A percentile compares a stretch with the other conserved stretches of the same genome.
Conservation (phyloP, 371 early-diverging fungal species). For the Haplosporangium sp. region DNA sequence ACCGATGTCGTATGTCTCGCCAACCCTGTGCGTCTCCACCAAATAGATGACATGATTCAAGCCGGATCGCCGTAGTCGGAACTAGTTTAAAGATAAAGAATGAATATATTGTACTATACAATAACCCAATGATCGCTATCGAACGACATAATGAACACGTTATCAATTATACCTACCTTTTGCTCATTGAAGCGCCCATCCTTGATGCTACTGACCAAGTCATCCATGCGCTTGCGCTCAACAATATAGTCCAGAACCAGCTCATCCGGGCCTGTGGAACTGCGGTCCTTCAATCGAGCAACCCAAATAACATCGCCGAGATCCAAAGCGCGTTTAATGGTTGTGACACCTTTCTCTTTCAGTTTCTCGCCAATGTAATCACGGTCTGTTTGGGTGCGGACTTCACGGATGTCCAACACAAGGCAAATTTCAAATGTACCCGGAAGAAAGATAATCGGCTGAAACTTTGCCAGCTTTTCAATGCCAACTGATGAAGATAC, state of each 20-base stretch:
- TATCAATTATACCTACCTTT: conserved; percentile 66
- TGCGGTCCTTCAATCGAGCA: conserved; percentile 64
- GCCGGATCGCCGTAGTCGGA: conserved; percentile 77
- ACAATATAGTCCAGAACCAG: conserved; percentile 86
- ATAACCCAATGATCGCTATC: neutral
- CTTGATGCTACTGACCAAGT: conserved; percentile 90
- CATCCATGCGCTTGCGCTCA: conserved; percentile 96
- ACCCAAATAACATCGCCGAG: conserved; percentile 94
- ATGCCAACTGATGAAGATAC: neutral
- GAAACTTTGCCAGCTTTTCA: conserved; percentile 20
- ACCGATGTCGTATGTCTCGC: conserved; percentile 64
- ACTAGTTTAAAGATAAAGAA: conserved; percentile 49
- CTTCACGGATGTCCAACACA: conserved; percentile 88
- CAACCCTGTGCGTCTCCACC: conserved; percentile 78
- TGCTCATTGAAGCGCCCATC: conserved; percentile 97
- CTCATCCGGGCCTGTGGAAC: conserved; percentile 62
- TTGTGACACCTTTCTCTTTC: conserved; percentile 62
- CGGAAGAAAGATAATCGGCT: conserved; percentile 53
- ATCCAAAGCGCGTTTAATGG: conserved; percentile 73
- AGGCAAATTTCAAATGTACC: conserved; percentile 79
- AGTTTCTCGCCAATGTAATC: conserved; percentile 77
- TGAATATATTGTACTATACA: neutral
- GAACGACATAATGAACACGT: neutral
- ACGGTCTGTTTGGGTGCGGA: conserved; percentile 74
- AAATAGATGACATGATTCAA: conserved; percentile 83